Base-by-base conservation (phyloP, 352 stramenopile species). In the Blastocystis hominis region DNA sequence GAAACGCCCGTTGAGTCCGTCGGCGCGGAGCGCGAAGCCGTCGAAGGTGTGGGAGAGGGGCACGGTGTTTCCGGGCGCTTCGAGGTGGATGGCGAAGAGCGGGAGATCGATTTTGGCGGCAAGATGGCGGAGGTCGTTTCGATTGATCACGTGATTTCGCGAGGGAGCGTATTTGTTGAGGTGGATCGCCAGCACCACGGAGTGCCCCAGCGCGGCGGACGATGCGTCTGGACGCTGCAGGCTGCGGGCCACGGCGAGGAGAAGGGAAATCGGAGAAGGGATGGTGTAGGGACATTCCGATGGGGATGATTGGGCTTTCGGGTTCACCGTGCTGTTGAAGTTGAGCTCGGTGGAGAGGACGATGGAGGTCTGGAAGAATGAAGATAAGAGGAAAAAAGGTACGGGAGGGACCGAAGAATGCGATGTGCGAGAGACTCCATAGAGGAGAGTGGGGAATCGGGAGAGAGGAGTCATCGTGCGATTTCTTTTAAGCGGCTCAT, bases 271-370 rank as follows among this genome's bases (percentile, higher is more conserved):
- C 10, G 47, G 2, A 13, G 72, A 84, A n/a, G 72, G 72, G 38
- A 84, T 47, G 0, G 55, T 46, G 34, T 84, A 84, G 72, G 17
- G 34, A 46, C 72, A 84, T n/a, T 84, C 72, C 0, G 34, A 40
- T 15, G 17, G 24, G 44, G 53, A 64, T 7, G 36, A 34, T 13
- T 10, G 24, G 13, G 72, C 40, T 53, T 84, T 84, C 7, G 47
- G 30, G 68, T 84, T 84, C 38, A 44, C 72, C 30, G 72, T 84
- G 2, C 50, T 30, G 40, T 84, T 84, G 3, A 69, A 20, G 44
- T 84, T 84, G 47, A 64, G 46, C 30, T 84, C 72, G 17, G 72
- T 84, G 38, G 72, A 66, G 30, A 84, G 72, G 42, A 84, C 9
- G 46, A 84, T 69, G 13, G 72, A 84, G 6, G 72, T 84, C 72